Base-by-base conservation (phyloP, 1,139 yeast genomes). In the Protomyces inundatus region DNA sequence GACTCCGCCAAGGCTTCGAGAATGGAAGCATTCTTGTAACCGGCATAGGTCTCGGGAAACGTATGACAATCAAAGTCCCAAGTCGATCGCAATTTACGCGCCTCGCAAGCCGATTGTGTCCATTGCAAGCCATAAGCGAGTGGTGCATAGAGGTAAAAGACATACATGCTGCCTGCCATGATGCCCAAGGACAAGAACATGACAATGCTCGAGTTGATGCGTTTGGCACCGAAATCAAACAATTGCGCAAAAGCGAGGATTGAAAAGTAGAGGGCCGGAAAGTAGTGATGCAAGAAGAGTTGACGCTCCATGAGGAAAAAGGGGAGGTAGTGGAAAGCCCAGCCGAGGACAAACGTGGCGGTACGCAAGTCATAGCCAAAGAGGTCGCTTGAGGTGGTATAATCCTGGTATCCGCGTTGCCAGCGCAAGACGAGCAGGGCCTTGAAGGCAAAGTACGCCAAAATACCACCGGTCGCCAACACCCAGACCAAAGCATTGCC, bases 401-500 rank as follows among this genome's bases (percentile, higher is more conserved):
- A 72, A 56, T 72, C 76, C 37, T 68, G 61, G 67, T 70, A 73
- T 3, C 77, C 78, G 55, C 80, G 74, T 77, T 91, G 97, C 95
- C 95, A 91, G 74, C 84, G 82, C 60, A 93, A 70, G 30, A 88
- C 69, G 71, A 86, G 83, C 63, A 83, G 73, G 3, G 72, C 79
- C 67, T 82, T 78, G 72, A 85, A 84, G 32, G 83, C 71, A 3
- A 75, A 77, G 71, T 88, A 88, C 1, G 82, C 76, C 12, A 80
- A 76, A 68, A 89, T 77, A 34, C 84, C 74, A 12, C 81, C 80
- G 45, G 95, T 79, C n/a, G 87, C 81, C 4, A 87, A 74, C 93
- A 95, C 91, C 97, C 98, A 95, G 54, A 86, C 79, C 60, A 88
- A 83, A 30, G 93, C 91, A 74, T 95, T 95, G 74, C 99, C 99